Evolutionary conservation across 228 moss, liverwort and hornwort genomes (phyloP).

Genomic region (Sphagnum fallax): DNA sequence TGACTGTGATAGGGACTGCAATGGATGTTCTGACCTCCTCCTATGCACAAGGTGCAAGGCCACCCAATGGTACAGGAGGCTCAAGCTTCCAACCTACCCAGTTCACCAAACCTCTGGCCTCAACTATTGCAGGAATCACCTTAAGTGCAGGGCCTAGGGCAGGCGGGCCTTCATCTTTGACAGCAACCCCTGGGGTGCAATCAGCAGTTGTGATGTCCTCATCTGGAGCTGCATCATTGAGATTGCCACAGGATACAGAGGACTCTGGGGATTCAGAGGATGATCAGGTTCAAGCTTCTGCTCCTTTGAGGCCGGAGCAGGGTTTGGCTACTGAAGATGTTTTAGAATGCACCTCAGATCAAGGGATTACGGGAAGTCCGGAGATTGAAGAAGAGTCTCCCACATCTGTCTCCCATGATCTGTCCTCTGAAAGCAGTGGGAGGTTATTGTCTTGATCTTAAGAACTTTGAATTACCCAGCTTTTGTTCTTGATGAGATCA

Average conservation of each 20-base stretch:
- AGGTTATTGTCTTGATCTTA: slow-evolving; percentile 15
- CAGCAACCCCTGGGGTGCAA: slow-evolving; percentile 39
- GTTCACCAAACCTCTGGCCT: slow-evolving; percentile 20
- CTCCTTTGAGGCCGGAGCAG: background rate
- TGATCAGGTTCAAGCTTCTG: background rate
- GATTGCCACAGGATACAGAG: slow-evolving; percentile 16
- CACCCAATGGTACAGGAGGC: slow-evolving; percentile 36
- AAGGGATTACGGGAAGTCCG: slow-evolving; percentile 29
- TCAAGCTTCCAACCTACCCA: slow-evolving; percentile 32
- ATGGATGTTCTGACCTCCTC: slow-evolving; percentile 82
- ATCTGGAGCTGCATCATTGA: slow-evolving; percentile 10
- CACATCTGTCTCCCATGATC: slow-evolving; percentile 27
- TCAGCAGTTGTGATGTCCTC: slow-evolving; percentile 24
- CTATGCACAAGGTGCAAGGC: slow-evolving; percentile 59
- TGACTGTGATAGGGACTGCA: slow-evolving; percentile 75
- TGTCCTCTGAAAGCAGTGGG: slow-evolving; percentile 34
- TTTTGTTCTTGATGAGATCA: too few species aligned
- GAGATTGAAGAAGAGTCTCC: slow-evolving; percentile 38
- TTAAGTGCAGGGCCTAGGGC: slow-evolving; percentile 40
- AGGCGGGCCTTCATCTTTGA: slow-evolving; percentile 18
- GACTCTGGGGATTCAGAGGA: slow-evolving; percentile 26
- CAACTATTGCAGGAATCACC: slow-evolving; percentile 19
- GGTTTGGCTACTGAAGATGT: background rate
- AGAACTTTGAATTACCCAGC: too few species aligned
- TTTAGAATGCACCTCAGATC: slow-evolving; percentile 31